Conservation (phyloP, 208 protist genomes). For the Leishmania lainsoni region DNA sequence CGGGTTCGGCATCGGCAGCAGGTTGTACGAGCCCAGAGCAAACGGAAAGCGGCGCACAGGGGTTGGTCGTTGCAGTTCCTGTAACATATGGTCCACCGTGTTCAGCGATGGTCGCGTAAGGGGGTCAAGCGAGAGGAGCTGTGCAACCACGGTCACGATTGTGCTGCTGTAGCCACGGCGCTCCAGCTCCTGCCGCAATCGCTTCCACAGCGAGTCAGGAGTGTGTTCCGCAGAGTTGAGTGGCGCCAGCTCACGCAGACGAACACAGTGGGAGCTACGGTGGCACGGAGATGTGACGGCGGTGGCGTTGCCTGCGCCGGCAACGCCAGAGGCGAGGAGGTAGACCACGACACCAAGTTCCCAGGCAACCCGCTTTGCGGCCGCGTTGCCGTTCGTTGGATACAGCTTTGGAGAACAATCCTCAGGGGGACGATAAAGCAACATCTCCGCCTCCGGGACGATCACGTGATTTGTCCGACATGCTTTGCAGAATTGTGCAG, state of each 20-base stretch:
- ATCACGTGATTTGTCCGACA: neutral
- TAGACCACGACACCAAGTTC: conserved; percentile 58
- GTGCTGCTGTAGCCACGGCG: conserved; percentile 47
- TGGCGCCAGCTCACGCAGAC: conserved; percentile 25
- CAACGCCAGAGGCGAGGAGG: conserved; percentile 40
- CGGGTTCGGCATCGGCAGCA: conserved; percentile 48
- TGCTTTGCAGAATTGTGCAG: neutral
- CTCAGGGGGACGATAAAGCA: conserved; percentile 20
- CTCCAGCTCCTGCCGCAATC: conserved; percentile 51
- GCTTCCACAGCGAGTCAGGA: conserved; percentile 46
- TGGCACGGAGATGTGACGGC: neutral
- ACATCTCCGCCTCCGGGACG: neutral
- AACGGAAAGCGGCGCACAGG: conserved; percentile 80
- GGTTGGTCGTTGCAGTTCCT: conserved; percentile 58
- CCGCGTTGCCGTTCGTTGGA: conserved; percentile 5
- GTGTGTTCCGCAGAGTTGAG: conserved; percentile 60
- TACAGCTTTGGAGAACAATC: conserved; percentile 12
- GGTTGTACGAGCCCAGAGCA: conserved; percentile 56
- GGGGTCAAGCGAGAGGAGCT: conserved; percentile 72
- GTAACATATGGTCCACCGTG: conserved; percentile 47
- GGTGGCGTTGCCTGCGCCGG: conserved; percentile 12
- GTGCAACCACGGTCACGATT: conserved; percentile 45
- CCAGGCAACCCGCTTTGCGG: conserved; percentile 53
- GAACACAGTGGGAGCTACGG: neutral
- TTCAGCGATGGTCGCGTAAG: conserved; percentile 55